These are phyloP conservation scores for Aspergillus leporis DNA, from an alignment of 495 filamentous ascomycete genomes.

Conservation along the genomic window DNA sequence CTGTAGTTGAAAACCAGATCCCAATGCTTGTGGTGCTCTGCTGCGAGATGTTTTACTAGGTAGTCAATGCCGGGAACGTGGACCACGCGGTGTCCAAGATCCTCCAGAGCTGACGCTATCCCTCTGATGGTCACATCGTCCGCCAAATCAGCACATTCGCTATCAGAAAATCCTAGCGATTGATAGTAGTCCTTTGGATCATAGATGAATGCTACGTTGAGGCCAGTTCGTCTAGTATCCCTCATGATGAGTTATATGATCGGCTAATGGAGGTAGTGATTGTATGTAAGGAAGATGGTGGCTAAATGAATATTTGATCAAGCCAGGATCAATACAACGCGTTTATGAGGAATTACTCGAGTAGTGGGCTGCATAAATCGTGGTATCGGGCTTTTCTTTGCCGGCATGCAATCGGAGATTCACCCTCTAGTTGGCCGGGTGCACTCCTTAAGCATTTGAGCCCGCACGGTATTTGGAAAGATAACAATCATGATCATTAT, in stretches of 20 bases:
- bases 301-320: too few relatives aligned
- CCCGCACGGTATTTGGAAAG: too few relatives aligned
- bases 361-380: too few relatives aligned
- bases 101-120: background rate
- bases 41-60: background rate
- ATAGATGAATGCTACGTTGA: background rate
- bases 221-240: background rate
- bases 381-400: too few relatives aligned
- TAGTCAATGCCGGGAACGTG: background rate
- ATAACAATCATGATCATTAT: too few relatives aligned
- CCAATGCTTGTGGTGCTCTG: background rate
- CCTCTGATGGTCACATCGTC: slow-evolving; percentile 1
- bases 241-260: background rate
- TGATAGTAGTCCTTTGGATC: background rate
- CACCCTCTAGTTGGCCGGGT: too few relatives aligned
- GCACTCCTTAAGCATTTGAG: too few relatives aligned
- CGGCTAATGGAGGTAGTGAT: too few relatives aligned
- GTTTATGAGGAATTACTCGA: too few relatives aligned
- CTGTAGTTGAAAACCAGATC: background rate
- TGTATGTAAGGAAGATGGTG: too few relatives aligned
- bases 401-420: too few relatives aligned
- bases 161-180: background rate
- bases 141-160: background rate
- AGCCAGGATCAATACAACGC: too few relatives aligned
- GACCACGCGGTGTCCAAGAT: background rate